Evolutionary conservation across 352 stramenopile species (phyloP).

Genomic region (Halophytophthora batemanensis): DNA sequence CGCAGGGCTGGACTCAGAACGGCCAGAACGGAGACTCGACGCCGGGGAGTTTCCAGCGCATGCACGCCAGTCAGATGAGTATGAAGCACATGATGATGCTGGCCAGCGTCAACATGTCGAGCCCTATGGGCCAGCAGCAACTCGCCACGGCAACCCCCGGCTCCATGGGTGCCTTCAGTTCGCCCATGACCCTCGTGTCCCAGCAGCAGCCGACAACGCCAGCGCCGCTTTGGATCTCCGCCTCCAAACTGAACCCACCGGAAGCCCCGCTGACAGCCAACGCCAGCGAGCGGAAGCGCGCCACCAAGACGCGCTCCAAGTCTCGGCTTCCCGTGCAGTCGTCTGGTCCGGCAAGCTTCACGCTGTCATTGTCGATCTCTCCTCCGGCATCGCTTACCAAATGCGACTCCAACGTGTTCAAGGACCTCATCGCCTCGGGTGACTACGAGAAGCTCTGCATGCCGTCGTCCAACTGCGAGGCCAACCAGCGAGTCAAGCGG

Average conservation of each 20-base stretch:
- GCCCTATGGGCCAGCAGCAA: constrained; percentile 17
- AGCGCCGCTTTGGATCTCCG: constrained; percentile 20
- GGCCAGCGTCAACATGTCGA: constrained; percentile 14
- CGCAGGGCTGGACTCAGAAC: constrained; percentile 8
- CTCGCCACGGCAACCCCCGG: constrained; percentile 23
- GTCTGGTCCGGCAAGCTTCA: constrained; percentile 6
- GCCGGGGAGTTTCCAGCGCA: constrained; percentile 9
- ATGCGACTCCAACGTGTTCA: constrained; percentile 15
- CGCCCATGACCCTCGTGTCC: neutral
- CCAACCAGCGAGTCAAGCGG: constrained; percentile 14
- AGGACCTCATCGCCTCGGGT: constrained; percentile 36
- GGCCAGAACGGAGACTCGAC: constrained; percentile 12
- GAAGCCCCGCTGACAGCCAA: neutral
- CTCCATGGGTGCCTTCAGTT: constrained; percentile 24
- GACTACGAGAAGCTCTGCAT: constrained; percentile 13
- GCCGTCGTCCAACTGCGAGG: neutral
- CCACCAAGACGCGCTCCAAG: constrained; percentile 1
- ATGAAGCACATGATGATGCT: constrained; percentile 33
- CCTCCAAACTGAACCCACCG: neutral
- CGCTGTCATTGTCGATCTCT: constrained; percentile 29
- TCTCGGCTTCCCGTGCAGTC: constrained; percentile 14
- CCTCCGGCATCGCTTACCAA: constrained; percentile 27
- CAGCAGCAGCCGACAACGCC: constrained; percentile 4
- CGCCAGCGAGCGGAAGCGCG: neutral
- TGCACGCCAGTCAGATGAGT: constrained; percentile 11